Percentiles rank a stretch among this genome's conserved stretches.
These are phyloP conservation scores for Penicillium sp. DNA, from an alignment of 2,329 filamentous ascomycete species.

Conservation along the genomic window DNA sequence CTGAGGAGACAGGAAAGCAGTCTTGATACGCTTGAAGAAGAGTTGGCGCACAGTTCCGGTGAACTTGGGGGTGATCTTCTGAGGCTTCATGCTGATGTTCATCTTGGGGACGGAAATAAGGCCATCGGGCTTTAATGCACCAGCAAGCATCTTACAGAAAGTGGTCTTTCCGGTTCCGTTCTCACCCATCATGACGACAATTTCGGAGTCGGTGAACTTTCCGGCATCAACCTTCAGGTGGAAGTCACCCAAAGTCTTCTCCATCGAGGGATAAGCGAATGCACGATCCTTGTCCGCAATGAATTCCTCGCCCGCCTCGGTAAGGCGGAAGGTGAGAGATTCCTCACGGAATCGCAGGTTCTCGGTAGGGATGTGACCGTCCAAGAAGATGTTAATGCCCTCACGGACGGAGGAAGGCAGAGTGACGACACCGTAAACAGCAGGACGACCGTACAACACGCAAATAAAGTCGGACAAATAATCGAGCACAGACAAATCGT, in stretches of 20 bases:
- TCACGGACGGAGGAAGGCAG: constrained; percentile 93
- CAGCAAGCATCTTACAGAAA: constrained; percentile 94
- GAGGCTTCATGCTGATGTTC: constrained; percentile 99
- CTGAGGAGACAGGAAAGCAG: constrained; percentile 90
- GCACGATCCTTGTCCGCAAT: constrained; percentile 77
- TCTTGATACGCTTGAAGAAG: constrained; percentile 99
- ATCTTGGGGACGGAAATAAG: constrained; percentile 78
- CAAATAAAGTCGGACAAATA: constrained; percentile 99
- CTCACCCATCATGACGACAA: constrained; percentile 99
- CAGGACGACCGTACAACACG: constrained; percentile 91
- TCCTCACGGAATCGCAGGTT: constrained; percentile 98
- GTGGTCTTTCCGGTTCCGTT: constrained; percentile 99
- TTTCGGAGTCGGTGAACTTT: constrained; percentile 95
- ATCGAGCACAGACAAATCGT: constrained; percentile 97
- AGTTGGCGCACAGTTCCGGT: constrained; percentile 94
- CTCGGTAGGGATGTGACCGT: constrained; percentile 96
- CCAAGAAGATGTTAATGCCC: constrained; percentile 99
- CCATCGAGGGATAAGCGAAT: constrained; percentile 85
- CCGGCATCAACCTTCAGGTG: constrained; percentile 77
- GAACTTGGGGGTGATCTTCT: constrained; percentile 98
- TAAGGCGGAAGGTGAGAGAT: constrained; percentile 90
- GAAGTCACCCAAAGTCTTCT: constrained; percentile 90
- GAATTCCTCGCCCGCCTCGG: constrained; percentile 86
- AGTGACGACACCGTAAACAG: constrained; percentile 96
- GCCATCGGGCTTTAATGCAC: constrained; percentile 85